Evolutionary conservation across 805 yeast genomes (phyloP).

Genomic region (Metschnikowia cubensis): DNA sequence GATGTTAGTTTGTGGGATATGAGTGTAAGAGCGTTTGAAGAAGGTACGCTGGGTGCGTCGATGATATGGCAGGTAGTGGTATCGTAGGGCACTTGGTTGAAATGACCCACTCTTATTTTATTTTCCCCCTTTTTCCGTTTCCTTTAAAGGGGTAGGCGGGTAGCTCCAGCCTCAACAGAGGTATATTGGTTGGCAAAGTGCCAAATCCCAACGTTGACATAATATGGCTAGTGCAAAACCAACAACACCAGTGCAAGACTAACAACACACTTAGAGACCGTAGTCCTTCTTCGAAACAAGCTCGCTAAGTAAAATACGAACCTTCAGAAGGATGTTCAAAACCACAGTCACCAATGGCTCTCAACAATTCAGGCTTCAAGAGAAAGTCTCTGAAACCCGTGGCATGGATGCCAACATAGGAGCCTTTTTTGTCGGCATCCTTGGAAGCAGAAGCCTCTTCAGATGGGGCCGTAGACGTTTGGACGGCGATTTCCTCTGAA

Average conservation of each 20-base stretch:
- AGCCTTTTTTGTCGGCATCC: constrained; percentile 84
- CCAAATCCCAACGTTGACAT: no score
- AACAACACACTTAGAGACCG: no score
- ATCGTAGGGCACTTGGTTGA: no score
- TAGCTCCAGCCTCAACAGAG: no score
- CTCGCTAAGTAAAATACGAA: constrained; percentile 44
- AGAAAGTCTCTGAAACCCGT: constrained; percentile 98
- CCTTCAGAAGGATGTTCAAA: constrained; percentile 99
- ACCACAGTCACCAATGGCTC: constrained; percentile 99
- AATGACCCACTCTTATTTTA: no score
- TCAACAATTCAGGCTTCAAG: constrained; percentile 91
- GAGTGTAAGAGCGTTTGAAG: not conserved
- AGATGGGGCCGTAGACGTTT: constrained; percentile 46
- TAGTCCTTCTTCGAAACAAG: constrained; percentile 1
- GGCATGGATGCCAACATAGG: constrained; percentile 96
- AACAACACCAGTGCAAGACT: no score
- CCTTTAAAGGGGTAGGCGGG: no score
- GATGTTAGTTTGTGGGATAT: constrained; percentile 20
- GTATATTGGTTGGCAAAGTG: no score
- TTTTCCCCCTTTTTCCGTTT: no score
- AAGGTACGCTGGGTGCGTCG: not conserved
- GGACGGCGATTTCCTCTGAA: constrained; percentile 88
- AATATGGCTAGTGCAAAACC: no score
- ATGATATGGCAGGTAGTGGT: no score
- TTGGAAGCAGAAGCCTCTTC: constrained; percentile 48